A percentile compares a stretch with the other conserved stretches of the same genome.
Conservation (phyloP, 345 rosid species). For the Linum usitatissimum region DNA sequence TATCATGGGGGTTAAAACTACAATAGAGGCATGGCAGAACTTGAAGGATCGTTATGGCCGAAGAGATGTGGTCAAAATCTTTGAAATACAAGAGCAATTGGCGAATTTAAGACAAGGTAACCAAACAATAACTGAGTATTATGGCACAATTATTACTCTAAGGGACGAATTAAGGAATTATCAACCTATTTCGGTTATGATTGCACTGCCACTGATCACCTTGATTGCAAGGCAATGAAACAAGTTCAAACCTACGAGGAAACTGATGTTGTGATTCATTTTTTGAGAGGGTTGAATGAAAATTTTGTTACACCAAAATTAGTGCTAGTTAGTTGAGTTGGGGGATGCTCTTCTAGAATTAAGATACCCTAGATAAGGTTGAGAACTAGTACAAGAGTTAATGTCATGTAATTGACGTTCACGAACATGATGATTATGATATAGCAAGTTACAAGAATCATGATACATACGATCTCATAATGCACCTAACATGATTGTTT, state of each 20-base stretch:
- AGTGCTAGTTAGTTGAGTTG: too few relatives aligned
- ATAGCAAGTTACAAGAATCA: too few relatives aligned
- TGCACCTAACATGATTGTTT: too few relatives aligned
- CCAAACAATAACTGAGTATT: not conserved
- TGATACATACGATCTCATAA: too few relatives aligned
- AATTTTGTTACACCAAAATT: too few relatives aligned
- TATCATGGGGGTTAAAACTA: not conserved
- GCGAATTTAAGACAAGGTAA: not conserved
- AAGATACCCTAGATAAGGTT: too few relatives aligned
- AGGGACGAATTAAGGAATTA: not conserved
- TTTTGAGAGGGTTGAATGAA: not conserved
- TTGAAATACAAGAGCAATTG: not conserved
- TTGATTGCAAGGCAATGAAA: not conserved
- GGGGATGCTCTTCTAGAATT: too few relatives aligned
- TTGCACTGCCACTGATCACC: not conserved
- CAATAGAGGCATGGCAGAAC: not conserved
- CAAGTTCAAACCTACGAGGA: too few relatives aligned
- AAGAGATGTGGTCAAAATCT: not conserved
- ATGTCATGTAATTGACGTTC: too few relatives aligned
- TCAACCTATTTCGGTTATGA: not conserved
- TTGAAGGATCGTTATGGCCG: not conserved
- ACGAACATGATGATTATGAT: too few relatives aligned
- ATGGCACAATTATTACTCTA: not conserved
- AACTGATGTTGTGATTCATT: not conserved
- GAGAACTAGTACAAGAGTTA: too few relatives aligned